These are phyloP conservation scores for Conticribra guillardii DNA, from an alignment of 108 stramenopile species.

Conservation along the genomic window DNA sequence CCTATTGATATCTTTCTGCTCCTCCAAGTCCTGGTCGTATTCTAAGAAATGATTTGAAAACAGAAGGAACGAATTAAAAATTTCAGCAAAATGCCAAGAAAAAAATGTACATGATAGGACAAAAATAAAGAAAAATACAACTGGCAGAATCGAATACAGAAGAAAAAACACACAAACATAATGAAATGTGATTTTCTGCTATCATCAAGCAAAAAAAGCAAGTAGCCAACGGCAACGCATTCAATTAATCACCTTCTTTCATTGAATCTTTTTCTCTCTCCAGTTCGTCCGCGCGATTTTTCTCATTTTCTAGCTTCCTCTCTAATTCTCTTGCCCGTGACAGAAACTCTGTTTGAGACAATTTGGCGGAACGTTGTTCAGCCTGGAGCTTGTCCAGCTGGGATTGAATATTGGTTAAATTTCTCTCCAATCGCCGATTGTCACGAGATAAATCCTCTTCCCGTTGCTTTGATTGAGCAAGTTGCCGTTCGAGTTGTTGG, in stretches of 20 bases:
- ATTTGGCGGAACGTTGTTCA: constrained; percentile 32
- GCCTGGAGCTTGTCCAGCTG: constrained; percentile 37
- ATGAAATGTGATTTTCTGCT: too few species aligned
- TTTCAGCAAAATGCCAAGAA: not conserved
- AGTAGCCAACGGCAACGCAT: too few species aligned
- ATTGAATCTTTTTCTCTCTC: constrained; percentile 43
- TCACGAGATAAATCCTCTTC: constrained; percentile 40
- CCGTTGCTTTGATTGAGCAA: constrained; percentile 23
- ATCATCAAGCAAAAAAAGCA: too few species aligned
- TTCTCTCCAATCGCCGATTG: constrained; percentile 33
- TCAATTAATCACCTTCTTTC: constrained; percentile 32
- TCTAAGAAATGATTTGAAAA: too few species aligned
- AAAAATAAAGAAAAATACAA: not conserved
- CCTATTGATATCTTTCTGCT: constrained; percentile 52
- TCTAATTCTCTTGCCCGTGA: constrained; percentile 39
- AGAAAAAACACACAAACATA: too few species aligned
- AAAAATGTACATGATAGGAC: not conserved
- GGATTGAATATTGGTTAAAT: constrained; percentile 20
- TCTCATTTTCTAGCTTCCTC: constrained; percentile 40
- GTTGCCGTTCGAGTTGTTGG: constrained; percentile 33
- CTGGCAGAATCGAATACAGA: not conserved
- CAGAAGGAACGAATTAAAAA: too few species aligned
- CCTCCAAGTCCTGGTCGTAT: constrained; percentile 50
- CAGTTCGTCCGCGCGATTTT: constrained; percentile 30
- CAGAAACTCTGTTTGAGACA: constrained; percentile 31